These are phyloP conservation scores for Penicillium longicatenatum DNA, from an alignment of 495 filamentous ascomycete genomes.

Conservation along the genomic window DNA sequence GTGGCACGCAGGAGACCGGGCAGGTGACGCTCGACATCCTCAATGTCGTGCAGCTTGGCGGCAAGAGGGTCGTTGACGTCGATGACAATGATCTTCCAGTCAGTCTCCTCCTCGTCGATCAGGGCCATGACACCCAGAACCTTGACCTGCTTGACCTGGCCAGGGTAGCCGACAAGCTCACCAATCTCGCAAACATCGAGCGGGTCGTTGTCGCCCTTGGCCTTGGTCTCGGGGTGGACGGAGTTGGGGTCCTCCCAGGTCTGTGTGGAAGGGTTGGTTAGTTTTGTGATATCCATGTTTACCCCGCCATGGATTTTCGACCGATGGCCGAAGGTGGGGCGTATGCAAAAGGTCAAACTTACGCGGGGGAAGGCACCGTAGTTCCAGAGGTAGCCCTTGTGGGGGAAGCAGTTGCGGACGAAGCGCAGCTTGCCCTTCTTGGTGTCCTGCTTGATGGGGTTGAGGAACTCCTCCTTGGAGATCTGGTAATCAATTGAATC, in stretches of 20 bases:
- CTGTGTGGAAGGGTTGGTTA: conserved; percentile 42
- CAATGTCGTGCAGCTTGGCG: conserved; percentile 94
- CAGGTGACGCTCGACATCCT: conserved; percentile 98
- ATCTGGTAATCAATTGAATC: conserved; percentile 57
- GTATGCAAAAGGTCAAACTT: conserved; percentile 20
- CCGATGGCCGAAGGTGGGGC: not conserved
- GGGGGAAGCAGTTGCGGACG: conserved; percentile 99
- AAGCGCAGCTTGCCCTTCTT: conserved; percentile 73
- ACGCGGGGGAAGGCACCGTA: conserved; percentile 99
- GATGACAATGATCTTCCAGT: conserved; percentile 99
- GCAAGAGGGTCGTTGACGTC: conserved; percentile 97
- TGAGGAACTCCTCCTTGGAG: conserved; percentile 94
- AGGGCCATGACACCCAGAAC: conserved; percentile 99
- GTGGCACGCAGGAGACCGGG: conserved; percentile 95
- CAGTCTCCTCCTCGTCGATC: conserved; percentile 98
- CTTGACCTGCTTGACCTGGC: conserved; percentile 99
- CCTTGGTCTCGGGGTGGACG: conserved; percentile 97
- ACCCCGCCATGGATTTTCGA: conserved; percentile 4
- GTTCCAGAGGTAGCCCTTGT: conserved; percentile 99
- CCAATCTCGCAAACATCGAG: conserved; percentile 99
- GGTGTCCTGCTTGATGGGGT: conserved; percentile 84
- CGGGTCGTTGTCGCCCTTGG: conserved; percentile 99
- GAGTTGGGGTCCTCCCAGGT: conserved; percentile 99
- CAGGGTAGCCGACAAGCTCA: conserved; percentile 91
- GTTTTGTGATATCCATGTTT: not conserved